Evolutionary conservation across 2,329 filamentous ascomycete species (phyloP), one percentile per base, ranked within the genome.

Genomic region (Trichophyton benhamiae): DNA sequence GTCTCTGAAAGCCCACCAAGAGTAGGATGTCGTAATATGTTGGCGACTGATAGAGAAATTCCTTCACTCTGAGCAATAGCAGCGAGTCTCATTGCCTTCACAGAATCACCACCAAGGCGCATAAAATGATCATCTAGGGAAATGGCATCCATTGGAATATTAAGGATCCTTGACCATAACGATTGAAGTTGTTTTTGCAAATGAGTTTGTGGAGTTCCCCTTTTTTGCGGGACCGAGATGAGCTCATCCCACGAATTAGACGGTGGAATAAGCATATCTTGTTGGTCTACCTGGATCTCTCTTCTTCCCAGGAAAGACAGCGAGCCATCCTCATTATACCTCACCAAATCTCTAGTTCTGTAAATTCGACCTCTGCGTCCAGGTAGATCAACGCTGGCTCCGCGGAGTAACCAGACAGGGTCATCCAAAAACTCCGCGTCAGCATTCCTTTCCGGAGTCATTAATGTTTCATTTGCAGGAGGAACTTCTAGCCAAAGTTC

Each of bases 271-370:
- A 61, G 55, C 63, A 59, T 25, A 65, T 60, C 53, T 68, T 59
- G 62, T 72, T 69, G 33, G 71, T 65, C 60, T 71, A 95, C 85
- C 71, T 96, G 91, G 2, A 57, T 62, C 53, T 72, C 70, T 58
- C 67, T 69, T 20, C 69, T 59, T 4, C 67, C 67, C 3, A 68
- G 52, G 60, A 63, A 68, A 5, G 57, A 41, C 20, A 63, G 59
- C 1, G 62, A 30, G 3, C 66, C 66, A 38, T 67, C 60, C 3
- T 58, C 17, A 38, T 67, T 61, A 36, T 66, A 67, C 36, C 60
- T 52, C 17, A 67, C 62, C 2, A 69, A 55, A 57, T 69, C 68
- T 4, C 68, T 67, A 1, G 67, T 67, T 38, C 61, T 64, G 52
- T 69, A 70, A 3, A 65, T 20, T 22, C 63, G 59, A 2, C 59